Evolutionary conservation across 257 asterid species (phyloP), one percentile per base, ranked within the genome.

Genomic region (Solanum pimpinellifolium): DNA sequence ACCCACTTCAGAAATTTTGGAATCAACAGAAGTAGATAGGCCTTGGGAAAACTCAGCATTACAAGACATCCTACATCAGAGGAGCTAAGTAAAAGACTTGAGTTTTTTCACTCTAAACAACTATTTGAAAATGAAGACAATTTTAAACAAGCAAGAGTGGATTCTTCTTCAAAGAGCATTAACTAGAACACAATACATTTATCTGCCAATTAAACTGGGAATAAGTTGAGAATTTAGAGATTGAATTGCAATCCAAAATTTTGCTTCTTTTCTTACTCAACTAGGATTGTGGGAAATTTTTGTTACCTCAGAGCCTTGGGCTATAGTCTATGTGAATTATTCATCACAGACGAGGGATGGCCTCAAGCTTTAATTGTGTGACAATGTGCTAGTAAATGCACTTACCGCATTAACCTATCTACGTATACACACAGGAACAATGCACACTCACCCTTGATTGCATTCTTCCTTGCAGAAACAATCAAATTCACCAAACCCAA

Each of bases 1-100:
- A 35, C 77, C 92, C 74, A 49, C 88, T 88, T 87, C 91, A 87
- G 91, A 83, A 75, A 83, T 20, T 84, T 91, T 88, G 88, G 86
- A 89, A 91, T 86, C 92, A 83, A 82, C 87, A 10, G 88, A 87
- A 44, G 85, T 80, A 87, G 89, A 89, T 42, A 84, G 89, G 82
- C 75, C 60, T 85, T 86, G 86, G 86, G 76, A 76, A 85, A 73
- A 84, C 88, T 88, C 88, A 42, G 37, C 87, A 46, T 73, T 82
- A 81, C 68, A 49, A 81, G 31, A 81, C 20, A 81, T 49, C 69
- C 85, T 81, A 81, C 85, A 81, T 49, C 69, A 81, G 46, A 31
- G 39, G 69, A 81, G 69, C 20, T 31, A 81, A 47, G 69, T 49
- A 46, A 81, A 81, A 49, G 44, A 27, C 85, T 49, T 6, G 7